Evolutionary conservation across 192 early-diverging fungal species (phyloP), one percentile per base, ranked within the genome.

Genomic region (Backusella parvicylindrica): DNA sequence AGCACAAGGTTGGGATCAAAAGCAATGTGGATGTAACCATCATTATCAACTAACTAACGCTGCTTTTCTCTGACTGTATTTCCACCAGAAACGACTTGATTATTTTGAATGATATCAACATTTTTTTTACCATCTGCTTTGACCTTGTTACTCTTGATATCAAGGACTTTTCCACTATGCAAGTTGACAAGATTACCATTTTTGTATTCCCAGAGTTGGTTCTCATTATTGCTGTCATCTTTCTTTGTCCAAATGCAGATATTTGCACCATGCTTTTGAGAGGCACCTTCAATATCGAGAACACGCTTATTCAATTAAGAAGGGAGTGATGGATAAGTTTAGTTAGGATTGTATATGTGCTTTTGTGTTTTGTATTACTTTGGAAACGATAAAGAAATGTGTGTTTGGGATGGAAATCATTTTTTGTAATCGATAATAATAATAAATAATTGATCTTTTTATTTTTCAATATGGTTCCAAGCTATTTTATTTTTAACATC

Each of bases 181-280:
- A 33, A 18, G 43, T 75, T 75, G 30, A 75, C 64, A n/a, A 75
- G 43, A 26, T 30, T n/a, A 33, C 64, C 64, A 53, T 75, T 67
- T 30, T 65, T 64, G 32, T 68, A 75, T 64, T 75, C 73, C 73
- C 73, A 75, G 32, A 43, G 43, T 65, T 75, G 73, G 65, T 75
- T 75, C 16, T 18, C 41, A 21, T 26, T 43, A n/a, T 75, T 43
- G 11, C 11, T 38, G 18, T 30, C 31, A 37, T 30, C 28, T 65
- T 75, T 75, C 18, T 75, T 65, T 1, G 36, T n/a, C 73, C 73
- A 75, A 32, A 75, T 65, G 35, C 64, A 67, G 41, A 68, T 75
- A 6, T 53, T 41, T 38, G 73, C 73, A 32, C 65, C 65, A 26
- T 75, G 43, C 40, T 75, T 67, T 23, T 30, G 21, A 33, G 73